Evolutionary conservation across 2,329 filamentous ascomycete genomes (phyloP), one percentile per base, ranked within the genome.

Genomic region (Ophiostoma himal-ulmi): DNA sequence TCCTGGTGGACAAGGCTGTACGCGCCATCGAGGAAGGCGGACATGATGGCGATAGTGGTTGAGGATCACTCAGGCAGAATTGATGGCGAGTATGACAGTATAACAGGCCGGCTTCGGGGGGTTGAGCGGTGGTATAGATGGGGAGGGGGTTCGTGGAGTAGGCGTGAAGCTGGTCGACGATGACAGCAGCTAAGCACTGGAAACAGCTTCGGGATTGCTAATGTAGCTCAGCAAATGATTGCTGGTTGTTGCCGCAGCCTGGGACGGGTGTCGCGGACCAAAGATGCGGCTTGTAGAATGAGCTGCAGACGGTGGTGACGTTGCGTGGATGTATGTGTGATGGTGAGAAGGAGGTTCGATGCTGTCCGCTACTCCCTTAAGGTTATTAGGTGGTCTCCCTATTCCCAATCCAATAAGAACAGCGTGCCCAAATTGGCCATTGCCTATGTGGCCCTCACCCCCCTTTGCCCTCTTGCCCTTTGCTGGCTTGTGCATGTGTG

Each of bases 1-100:
- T 99, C 95, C 87, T 95, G 89, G 82, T 97, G 94, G 82, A 99
- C 93, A 82, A 99, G 83, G 82, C 93, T 97, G 86, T 98, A 99
- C 75, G 95, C 88, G 81, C 92, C 91, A 80, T 99, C 95, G 74
- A 98, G 87, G 81, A 96, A 98, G 76, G 91, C 91, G 82, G 94
- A 91, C 94, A 98, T 99, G 82, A 76, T 91, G 86, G 79, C 71
- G 72, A 71, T 66, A 70, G 65, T 64, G n/a, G 68, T 36, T 34
- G 62, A 65, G 62, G 11, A 39, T 65, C 17, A 39, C 60, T 37
- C 60, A 20, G 39, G 30, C 5, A 22, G 60, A 39, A 7, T 57
- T 11, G 36, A 5, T 30, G 6, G 6, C 2, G 64, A 26, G n/a
- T 14, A 14, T 22, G 36, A 41, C 36, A n/a, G 10, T 37, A 20